Conservation (phyloP, 768 basidiomycete genomes). For the Pisolithus sp. region DNA sequence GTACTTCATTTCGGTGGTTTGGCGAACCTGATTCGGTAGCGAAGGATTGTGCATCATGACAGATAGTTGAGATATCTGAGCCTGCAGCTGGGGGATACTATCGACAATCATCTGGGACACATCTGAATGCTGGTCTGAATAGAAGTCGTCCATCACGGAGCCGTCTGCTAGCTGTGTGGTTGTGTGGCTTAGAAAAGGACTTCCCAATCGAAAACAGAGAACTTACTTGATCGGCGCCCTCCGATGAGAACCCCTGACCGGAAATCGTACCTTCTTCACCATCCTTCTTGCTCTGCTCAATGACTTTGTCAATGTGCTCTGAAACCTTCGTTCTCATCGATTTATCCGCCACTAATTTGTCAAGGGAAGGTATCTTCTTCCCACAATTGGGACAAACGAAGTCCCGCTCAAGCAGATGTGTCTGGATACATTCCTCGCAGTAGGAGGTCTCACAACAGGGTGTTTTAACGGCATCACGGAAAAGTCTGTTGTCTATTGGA, state of each 20-base stretch:
- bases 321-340: constrained; percentile 69
- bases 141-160: constrained; percentile 56
- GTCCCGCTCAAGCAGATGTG: constrained; percentile 88
- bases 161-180: constrained; percentile 18
- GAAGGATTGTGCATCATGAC: constrained; percentile 75
- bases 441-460: constrained; percentile 89
- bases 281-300: constrained; percentile 72
- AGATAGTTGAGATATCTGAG: constrained; percentile 75
- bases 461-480: constrained; percentile 91
- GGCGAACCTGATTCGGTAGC: constrained; percentile 65
- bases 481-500: constrained; percentile 87
- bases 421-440: constrained; percentile 98
- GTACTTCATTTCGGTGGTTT: constrained; percentile 77
- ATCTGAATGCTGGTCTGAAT: constrained; percentile 67
- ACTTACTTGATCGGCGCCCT: constrained; percentile 32
- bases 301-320: constrained; percentile 76
- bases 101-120: constrained; percentile 67
- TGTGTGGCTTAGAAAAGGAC: constrained; percentile 2
- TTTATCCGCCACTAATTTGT: constrained; percentile 79
- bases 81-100: constrained; percentile 76
- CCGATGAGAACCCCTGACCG: constrained; percentile 15
- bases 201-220: background rate
- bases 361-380: constrained; percentile 81
- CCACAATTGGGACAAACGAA: constrained; percentile 90
- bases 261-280: constrained; percentile 38